Percentiles rank a stretch among this genome's conserved stretches.
phyloP scores from a whole-genome alignment of 2,329 filamentous ascomycete species.

The Verticillium tricorpus region DNA sequence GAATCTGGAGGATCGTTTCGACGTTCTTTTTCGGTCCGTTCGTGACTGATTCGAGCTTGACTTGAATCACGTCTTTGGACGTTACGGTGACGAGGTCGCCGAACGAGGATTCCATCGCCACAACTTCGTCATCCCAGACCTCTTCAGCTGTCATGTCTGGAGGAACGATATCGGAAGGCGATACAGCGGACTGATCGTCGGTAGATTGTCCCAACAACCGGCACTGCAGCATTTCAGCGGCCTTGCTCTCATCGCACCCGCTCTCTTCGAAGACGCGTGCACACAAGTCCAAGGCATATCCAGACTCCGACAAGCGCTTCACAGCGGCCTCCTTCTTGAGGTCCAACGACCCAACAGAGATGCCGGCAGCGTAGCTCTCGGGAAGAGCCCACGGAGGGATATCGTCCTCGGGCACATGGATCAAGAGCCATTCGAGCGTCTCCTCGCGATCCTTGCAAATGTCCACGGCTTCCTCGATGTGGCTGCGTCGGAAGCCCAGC shows the following conservation, averaged over 20 bases:
- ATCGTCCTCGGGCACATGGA: slow-evolving; percentile 96
- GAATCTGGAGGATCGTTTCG: slow-evolving; percentile 59
- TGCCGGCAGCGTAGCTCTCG: slow-evolving; percentile 84
- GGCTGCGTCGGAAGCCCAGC: slow-evolving; percentile 85
- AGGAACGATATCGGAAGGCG: slow-evolving; percentile 9
- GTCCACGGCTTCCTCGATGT: slow-evolving; percentile 80
- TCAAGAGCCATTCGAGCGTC: slow-evolving; percentile 89
- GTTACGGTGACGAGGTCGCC: slow-evolving; percentile 64
- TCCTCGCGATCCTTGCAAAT: slow-evolving; percentile 92
- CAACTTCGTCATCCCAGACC: slow-evolving; percentile 81
- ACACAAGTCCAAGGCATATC: slow-evolving; percentile 83
- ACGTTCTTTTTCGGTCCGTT: slow-evolving; percentile 46
- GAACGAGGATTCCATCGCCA: slow-evolving; percentile 80
- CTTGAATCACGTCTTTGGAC: slow-evolving; percentile 62
- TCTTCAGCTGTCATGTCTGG: slow-evolving; percentile 44
- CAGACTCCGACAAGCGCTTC: slow-evolving; percentile 74
- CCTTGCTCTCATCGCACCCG: slow-evolving; percentile 66
- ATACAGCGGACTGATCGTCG: slow-evolving; percentile 7
- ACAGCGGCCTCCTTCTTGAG: slow-evolving; percentile 76
- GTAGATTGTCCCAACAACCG: slow-evolving; percentile 5
- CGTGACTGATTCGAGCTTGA: slow-evolving; percentile 57
- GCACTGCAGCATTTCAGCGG: slow-evolving; percentile 75
- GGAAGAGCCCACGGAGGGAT: slow-evolving; percentile 89
- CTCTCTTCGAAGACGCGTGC: slow-evolving; percentile 69
- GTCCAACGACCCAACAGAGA: slow-evolving; percentile 79